Evolutionary conservation across 768 basidiomycete genomes (phyloP).

Genomic region (Podaxis carcinomalis): DNA sequence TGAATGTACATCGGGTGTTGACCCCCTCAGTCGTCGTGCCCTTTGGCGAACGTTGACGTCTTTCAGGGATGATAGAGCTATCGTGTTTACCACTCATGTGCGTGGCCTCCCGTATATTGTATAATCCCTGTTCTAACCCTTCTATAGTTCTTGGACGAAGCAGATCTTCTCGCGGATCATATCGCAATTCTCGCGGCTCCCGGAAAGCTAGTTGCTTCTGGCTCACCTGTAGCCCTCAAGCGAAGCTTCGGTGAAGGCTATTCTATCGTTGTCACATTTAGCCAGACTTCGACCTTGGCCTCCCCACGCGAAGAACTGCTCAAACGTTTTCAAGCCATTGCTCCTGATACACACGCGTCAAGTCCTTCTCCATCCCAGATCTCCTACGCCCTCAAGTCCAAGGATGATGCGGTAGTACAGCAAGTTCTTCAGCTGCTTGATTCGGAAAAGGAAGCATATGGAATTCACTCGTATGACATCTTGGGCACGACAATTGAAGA

Average conservation of each 20-base stretch:
- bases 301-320: constrained; percentile 30
- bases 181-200: constrained; percentile 75
- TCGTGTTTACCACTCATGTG: constrained; percentile 79
- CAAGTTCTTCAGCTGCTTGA: constrained; percentile 55
- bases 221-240: constrained; percentile 73
- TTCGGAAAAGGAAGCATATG: constrained; percentile 28
- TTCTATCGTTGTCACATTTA: constrained; percentile 51
- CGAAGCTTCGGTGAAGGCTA: constrained; percentile 70
- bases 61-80: constrained; percentile 59
- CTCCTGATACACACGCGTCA: constrained; percentile 40
- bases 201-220: constrained; percentile 69
- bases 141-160: constrained; percentile 68
- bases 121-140: neutral
- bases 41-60: constrained; percentile 73
- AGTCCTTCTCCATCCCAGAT: constrained; percentile 38
- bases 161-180: constrained; percentile 71
- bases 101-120: constrained; percentile 16
- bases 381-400: constrained; percentile 56
- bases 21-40: constrained; percentile 73
- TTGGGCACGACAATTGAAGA: constrained; percentile 77
- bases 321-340: constrained; percentile 36
- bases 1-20: constrained; percentile 77
- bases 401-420: constrained; percentile 51
- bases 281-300: constrained; percentile 24
- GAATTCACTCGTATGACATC: constrained; percentile 57